Conservation (phyloP, 169 alveolate genomes). For the Plasmodium adleri region DNA sequence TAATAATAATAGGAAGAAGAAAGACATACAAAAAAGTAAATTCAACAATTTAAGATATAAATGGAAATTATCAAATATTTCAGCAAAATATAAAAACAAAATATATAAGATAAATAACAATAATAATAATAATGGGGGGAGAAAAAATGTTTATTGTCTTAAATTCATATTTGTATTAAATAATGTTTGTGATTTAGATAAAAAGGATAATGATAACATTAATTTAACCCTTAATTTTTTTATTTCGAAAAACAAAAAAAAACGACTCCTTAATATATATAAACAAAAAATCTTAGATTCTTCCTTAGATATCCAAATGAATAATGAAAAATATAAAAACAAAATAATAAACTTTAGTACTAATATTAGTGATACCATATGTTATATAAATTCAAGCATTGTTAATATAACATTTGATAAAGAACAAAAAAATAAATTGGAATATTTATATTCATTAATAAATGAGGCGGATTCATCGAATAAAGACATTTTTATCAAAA, state of each 20-base stretch:
- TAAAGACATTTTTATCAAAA: neutral
- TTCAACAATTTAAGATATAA: too few species aligned
- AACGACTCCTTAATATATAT: constrained; percentile 21
- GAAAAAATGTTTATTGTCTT: constrained; percentile 17
- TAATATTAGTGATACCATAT: constrained; percentile 5
- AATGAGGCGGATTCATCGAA: constrained; percentile 1
- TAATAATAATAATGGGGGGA: neutral
- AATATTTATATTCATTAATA: too few species aligned
- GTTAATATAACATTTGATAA: neutral
- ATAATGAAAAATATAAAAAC: constrained; percentile 15
- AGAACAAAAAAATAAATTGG: too few species aligned
- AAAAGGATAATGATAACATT: constrained; percentile 2
- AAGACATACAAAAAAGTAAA: too few species aligned
- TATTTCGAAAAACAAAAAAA: constrained; percentile 40
- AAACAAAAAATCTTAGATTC: constrained; percentile 26
- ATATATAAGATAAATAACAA: constrained; percentile 1
- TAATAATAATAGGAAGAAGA: too few species aligned
- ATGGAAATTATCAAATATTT: too few species aligned
- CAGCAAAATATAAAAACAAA: neutral
- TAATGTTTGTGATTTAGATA: constrained; percentile 11
- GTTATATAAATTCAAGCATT: constrained; percentile 56
- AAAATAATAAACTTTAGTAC: constrained; percentile 19
- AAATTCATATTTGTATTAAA: constrained; percentile 54
- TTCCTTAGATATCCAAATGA: constrained; percentile 42
- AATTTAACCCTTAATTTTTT: constrained; percentile 31